Percentiles rank a stretch among this genome's conserved stretches.
These are phyloP conservation scores for Kentomonas sorsogonicus DNA, from an alignment of 208 protist species.

Conservation along the genomic window DNA sequence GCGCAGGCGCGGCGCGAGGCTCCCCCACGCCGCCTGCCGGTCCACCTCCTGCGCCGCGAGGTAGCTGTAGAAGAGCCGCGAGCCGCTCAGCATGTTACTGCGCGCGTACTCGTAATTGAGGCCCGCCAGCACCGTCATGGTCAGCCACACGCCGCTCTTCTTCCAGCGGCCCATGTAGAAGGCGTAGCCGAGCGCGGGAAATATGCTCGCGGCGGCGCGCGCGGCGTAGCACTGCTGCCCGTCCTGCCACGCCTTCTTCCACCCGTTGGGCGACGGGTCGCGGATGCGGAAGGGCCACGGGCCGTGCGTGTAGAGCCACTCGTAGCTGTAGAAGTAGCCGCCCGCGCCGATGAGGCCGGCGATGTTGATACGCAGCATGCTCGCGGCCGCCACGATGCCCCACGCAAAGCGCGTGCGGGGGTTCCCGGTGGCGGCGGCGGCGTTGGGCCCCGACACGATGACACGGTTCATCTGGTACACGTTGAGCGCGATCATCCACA, in stretches of 20 bases:
- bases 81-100: constrained; percentile 48
- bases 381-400: constrained; percentile 44
- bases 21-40: constrained; percentile 68
- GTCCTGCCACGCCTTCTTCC: constrained; percentile 73
- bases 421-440: constrained; percentile 35
- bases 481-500: constrained; percentile 58
- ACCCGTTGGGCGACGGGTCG: constrained; percentile 65
- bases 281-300: constrained; percentile 61
- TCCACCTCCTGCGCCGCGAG: constrained; percentile 54
- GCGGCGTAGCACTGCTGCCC: constrained; percentile 58
- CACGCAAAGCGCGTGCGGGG: constrained; percentile 61
- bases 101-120: constrained; percentile 79
- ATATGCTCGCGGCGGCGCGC: constrained; percentile 56
- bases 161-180: constrained; percentile 77
- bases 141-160: constrained; percentile 63
- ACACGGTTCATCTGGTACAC: constrained; percentile 64
- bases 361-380: constrained; percentile 55
- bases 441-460: constrained; percentile 32
- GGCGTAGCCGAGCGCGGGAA: constrained; percentile 70
- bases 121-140: constrained; percentile 23
- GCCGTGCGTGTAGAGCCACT: constrained; percentile 85
- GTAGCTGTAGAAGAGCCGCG: constrained; percentile 74
- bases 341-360: constrained; percentile 60
- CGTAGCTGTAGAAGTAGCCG: constrained; percentile 85
- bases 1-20: constrained; percentile 44